phyloP scores from a whole-genome alignment of 257 asterid genomes.

The Nicotiana sylvestris region DNA sequence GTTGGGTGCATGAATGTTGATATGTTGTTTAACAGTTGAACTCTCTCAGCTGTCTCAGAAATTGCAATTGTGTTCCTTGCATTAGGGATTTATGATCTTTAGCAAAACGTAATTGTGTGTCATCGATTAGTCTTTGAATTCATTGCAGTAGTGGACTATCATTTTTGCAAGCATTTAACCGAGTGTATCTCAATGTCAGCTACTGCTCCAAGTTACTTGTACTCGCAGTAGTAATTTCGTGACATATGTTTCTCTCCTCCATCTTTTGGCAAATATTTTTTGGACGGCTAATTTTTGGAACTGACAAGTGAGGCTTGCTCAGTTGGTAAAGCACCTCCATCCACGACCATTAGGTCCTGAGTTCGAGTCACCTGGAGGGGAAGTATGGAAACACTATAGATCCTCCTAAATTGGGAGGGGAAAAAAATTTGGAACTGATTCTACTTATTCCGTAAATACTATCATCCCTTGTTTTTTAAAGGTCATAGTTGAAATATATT shows the following conservation, averaged over 20 bases:
- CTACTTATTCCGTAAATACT: neutral
- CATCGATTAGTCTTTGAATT: neutral
- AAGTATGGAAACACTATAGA: no score
- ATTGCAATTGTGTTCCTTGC: slow-evolving; percentile 1
- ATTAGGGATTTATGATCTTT: neutral
- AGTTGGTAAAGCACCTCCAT: no score
- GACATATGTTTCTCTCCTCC: neutral
- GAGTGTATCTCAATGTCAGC: slow-evolving; percentile 10
- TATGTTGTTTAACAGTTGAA: neutral
- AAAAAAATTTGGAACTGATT: neutral
- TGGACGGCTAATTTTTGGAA: neutral
- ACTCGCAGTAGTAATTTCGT: neutral
- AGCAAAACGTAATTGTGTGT: neutral
- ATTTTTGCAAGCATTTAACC: neutral
- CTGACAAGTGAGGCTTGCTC: neutral
- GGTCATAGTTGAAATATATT: neutral
- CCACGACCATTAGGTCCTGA: neutral
- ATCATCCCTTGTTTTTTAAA: neutral
- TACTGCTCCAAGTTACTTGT: neutral
- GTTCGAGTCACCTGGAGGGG: no score
- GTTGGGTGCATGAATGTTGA: neutral
- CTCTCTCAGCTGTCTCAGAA: neutral
- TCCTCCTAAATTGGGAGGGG: no score
- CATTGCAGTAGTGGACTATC: neutral
- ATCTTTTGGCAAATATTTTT: neutral